Evolutionary conservation across 352 stramenopile genomes (phyloP), one percentile per base, ranked within the genome.

Genomic region (Globisporangium recalcitrans): DNA sequence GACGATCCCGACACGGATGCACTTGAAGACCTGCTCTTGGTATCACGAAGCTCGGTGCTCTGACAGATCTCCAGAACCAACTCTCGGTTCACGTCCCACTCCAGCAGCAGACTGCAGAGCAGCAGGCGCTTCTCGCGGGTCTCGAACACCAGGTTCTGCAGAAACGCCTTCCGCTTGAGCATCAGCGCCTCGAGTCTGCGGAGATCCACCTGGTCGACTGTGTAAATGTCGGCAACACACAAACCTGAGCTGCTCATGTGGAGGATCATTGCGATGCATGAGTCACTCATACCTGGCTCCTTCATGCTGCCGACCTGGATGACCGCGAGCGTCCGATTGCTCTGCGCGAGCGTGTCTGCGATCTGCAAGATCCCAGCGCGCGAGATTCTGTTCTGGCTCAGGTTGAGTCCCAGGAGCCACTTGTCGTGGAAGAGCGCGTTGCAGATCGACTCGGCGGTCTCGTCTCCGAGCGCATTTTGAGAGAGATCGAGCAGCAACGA

Each of bases 371-470:
- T 65, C n/a, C 72, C 73, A 40, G 59, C 38, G 3, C 68, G 48
- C 31, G 77, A 73, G 22, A 87, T n/a, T 2, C 56, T 29, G 22
- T 89, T 89, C 11, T 64, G 57, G 29, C 62, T 74, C 21, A 89
- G 52, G 29, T 85, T 85, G 22, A 87, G 44, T 4, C 77, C 77
- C 4, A 89, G 54, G 8, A 87, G 26, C 80, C 80, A 89, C 58
- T 87, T 89, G 66, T 89, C 77, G 60, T 85, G 77, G 47, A 73
- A 81, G 26, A 89, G 80, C n/a, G 72, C 70, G 29, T 76, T 69
- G 44, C 64, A 75, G n/a, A 88, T 66, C 14, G 66, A 55, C 60
- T 80, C 68, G 11, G 69, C 64, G 4, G 65, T 58, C 8, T 70
- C 60, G 44, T 87, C 79, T 4, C 77, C 72, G 6, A 88, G 58